phyloP scores from a whole-genome alignment of 257 asterid species.

The Linderniella brevidens region DNA sequence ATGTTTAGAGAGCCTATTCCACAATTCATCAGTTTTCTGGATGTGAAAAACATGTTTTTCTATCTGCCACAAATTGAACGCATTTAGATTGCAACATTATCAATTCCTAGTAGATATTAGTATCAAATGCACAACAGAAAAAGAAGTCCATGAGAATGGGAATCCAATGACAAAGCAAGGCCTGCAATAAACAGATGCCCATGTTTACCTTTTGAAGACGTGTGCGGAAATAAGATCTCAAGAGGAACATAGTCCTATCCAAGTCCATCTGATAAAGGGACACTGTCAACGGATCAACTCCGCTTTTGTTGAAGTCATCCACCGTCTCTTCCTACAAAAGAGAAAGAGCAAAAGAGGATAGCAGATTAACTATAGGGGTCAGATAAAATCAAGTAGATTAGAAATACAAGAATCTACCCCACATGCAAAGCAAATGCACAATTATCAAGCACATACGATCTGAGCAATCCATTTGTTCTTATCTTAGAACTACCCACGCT shows the following conservation, averaged over 20 bases:
- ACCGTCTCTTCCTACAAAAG: conserved; percentile 56
- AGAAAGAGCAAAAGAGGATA: background rate
- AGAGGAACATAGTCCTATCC: conserved; percentile 62
- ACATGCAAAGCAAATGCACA: too few species aligned
- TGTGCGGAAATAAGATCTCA: conserved; percentile 79
- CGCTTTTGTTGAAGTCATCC: conserved; percentile 36
- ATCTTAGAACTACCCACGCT: too few species aligned
- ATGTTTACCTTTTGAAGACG: conserved; percentile 73
- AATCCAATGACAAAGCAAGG: too few species aligned
- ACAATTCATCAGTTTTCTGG: conserved; percentile 34
- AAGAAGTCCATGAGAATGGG: background rate
- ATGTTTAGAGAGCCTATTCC: conserved; percentile 54
- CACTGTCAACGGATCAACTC: conserved; percentile 59
- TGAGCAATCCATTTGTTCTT: too few species aligned
- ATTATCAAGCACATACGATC: too few species aligned
- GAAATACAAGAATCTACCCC: too few species aligned
- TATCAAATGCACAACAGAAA: background rate
- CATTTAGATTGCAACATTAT: background rate
- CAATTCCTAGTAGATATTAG: background rate
- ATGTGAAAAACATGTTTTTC: conserved; percentile 59
- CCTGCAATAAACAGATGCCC: conserved; percentile 3
- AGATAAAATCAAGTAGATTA: too few species aligned
- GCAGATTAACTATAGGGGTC: too few species aligned
- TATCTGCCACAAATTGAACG: conserved; percentile 28
- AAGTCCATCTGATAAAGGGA: conserved; percentile 93